Evolutionary conservation across 2,329 filamentous ascomycete genomes (phyloP).

Genomic region (Rhexocercosporidium sp.): DNA sequence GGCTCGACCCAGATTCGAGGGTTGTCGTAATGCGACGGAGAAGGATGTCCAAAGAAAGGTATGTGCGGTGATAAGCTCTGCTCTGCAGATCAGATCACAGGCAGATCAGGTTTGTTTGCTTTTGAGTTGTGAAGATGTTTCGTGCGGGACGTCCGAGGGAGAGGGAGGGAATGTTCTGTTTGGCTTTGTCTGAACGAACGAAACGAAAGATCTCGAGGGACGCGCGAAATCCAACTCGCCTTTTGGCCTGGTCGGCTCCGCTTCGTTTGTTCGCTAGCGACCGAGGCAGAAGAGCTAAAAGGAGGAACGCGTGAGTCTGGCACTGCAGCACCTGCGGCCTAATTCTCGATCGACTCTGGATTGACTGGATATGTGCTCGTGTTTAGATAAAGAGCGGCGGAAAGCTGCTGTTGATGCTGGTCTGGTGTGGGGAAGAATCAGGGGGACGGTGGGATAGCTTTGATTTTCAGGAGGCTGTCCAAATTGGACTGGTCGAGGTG

Average conservation of each 20-base stretch:
- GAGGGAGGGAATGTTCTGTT: conserved; percentile 1
- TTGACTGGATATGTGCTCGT: not conserved
- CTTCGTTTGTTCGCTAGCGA: conserved; percentile 27
- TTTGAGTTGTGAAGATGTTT: conserved; percentile 4
- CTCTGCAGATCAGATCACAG: conserved; percentile 6
- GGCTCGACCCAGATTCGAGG: conserved; percentile 23
- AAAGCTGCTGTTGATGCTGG: conserved; percentile 1
- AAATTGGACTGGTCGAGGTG: not conserved
- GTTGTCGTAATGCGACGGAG: conserved; percentile 17
- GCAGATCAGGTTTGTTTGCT: conserved; percentile 12
- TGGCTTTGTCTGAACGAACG: conserved; percentile 16
- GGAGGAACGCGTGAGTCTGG: conserved; percentile 10
- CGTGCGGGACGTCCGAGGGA: conserved; percentile 13
- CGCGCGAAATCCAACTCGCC: conserved; percentile 1
- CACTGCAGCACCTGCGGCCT: not conserved
- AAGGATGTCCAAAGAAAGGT: not conserved
- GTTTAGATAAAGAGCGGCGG: conserved; percentile 5
- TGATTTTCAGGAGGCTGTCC: conserved; percentile 4
- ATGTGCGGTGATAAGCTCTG: conserved; percentile 18
- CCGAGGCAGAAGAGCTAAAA: conserved; percentile 17
- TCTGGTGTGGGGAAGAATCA: conserved; percentile 1
- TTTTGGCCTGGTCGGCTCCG: not conserved
- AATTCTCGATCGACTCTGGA: not conserved
- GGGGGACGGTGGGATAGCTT: not conserved
- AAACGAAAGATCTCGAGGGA: not conserved